Evolutionary conservation across 345 rosid species (phyloP), one percentile per base, ranked within the genome.

Genomic region (Linum usitatissimum): DNA sequence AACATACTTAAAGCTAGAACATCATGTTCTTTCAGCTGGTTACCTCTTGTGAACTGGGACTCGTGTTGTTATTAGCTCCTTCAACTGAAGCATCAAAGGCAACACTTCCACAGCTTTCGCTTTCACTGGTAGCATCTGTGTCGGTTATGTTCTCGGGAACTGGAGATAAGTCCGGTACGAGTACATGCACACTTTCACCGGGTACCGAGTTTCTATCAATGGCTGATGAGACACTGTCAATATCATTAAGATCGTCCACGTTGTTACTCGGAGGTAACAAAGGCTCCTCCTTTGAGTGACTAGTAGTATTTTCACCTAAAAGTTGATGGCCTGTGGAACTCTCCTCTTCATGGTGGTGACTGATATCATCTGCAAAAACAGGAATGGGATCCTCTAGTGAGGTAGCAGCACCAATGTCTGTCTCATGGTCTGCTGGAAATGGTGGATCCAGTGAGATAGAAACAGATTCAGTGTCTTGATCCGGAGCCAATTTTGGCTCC

Each of bases 131-230:
- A 39, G 31, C 64, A 30, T 55, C 19, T 57, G 72, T 71, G 67
- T 76, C 81, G 8, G 42, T 65, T 61, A 66, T 64, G 18, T 18
- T 30, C 12, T 53, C 65, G 56, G 83, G 40, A 55, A 59, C 45
- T 31, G 79, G 67, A 63, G 74, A 53, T 69, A 84, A 75, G n/a
- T 88, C 96, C n/a, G 91, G 94, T 23, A 88, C 84, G 65, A 85
- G 79, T 67, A 82, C 82, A 42, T 85, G 75, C 67, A 53, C 81
- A 66, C 67, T 86, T 64, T 73, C 87, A 57, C 53, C 56, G 10
- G 31, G 57, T 62, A 76, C 62, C 70, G 73, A 71, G 64, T 60
- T 75, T 74, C 61, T 60, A 63, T 70, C 66, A 2, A 20, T 39
- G 55, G 17, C 19, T 13, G 30, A 12, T 23, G 55, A 34, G 49